Evolutionary conservation across 257 asterid species (phyloP), one percentile per base, ranked within the genome.

Genomic region (Craterostigma plantagineum): DNA sequence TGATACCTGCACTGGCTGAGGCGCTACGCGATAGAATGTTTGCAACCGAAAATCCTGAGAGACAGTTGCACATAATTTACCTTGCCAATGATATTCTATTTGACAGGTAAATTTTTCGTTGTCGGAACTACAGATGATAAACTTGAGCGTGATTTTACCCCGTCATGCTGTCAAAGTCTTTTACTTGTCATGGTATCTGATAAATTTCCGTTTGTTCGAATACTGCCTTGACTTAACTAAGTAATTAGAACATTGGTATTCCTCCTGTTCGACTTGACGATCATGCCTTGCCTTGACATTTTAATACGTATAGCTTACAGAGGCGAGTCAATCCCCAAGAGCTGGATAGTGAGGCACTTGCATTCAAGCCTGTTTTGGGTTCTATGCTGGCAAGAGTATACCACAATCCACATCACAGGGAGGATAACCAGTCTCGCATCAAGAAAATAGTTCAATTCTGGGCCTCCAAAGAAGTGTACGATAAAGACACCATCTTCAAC

Each of bases 11-110:
- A 34, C 62, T 82, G 55, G 93, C 95, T 13, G 98, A 87, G 76
- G 92, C 92, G 39, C 82, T 87, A 38, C 84, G 85, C 14, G 95
- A 87, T 60, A 67, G 80, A 63, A 76, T 82, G 38, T 69, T 71
- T 43, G 54, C 92, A 7, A 49, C 82, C 49, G 98, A 87, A 57
- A 95, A 87, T 65, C 69, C 86, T 1, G 98, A 82, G 80, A 72
- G 95, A 49, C 98, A 87, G 63, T 57, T 87, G 61, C 98, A 82
- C 58, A 74, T 87, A 33, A 59, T 87, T 54, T 87, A 76, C 63
- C 93, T 87, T 57, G 98, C 92, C 62, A 87, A 87, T 61, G 98
- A 87, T 75, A 82, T 87, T 60, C 64, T 82, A 52, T 87, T 82
- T 66, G 95, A 87, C 67, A 87, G 98, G 98, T 82, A 23, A 23